Conservation (phyloP, 208 protist genomes). For the Sergeia podlipaevii region DNA sequence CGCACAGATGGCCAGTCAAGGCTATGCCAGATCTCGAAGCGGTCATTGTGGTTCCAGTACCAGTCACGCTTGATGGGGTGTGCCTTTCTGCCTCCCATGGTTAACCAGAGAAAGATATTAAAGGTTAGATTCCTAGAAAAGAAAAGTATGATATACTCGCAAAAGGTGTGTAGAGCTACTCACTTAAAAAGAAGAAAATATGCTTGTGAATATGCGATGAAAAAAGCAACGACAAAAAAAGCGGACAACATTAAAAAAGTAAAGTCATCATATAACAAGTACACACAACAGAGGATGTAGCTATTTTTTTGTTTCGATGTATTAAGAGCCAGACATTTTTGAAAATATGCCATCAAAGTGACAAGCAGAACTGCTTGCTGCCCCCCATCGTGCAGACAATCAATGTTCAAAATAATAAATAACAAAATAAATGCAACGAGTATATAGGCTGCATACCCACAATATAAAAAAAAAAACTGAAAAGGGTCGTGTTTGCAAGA, state of each 20-base stretch:
- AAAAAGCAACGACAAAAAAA: slow-evolving; percentile 9
- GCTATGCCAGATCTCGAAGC: slow-evolving; percentile 87
- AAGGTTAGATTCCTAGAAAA: too few species aligned
- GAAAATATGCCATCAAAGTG: too few species aligned
- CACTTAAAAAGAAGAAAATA: slow-evolving; percentile 3
- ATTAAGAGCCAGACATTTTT: too few species aligned
- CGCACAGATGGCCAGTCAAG: slow-evolving; percentile 92
- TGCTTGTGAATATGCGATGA: background rate
- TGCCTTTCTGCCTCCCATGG: slow-evolving; percentile 82
- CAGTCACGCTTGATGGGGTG: slow-evolving; percentile 85
- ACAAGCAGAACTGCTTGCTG: too few species aligned
- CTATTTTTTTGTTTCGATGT: background rate
- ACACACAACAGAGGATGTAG: background rate
- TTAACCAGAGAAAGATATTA: slow-evolving; percentile 19
- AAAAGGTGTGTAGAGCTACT: slow-evolving; percentile 1
- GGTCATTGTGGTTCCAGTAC: slow-evolving; percentile 91
- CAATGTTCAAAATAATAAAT: too few species aligned
- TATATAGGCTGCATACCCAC: too few species aligned
- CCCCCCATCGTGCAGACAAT: too few species aligned
- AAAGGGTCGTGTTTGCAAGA: too few species aligned
- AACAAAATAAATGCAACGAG: too few species aligned
- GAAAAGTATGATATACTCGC: background rate
- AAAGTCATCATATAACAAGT: background rate
- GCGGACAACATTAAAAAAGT: slow-evolving; percentile 6
- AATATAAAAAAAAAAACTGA: too few species aligned